These are phyloP conservation scores for Gossypium lobatum DNA, from an alignment of 441 rosid genomes.

Conservation along the genomic window DNA sequence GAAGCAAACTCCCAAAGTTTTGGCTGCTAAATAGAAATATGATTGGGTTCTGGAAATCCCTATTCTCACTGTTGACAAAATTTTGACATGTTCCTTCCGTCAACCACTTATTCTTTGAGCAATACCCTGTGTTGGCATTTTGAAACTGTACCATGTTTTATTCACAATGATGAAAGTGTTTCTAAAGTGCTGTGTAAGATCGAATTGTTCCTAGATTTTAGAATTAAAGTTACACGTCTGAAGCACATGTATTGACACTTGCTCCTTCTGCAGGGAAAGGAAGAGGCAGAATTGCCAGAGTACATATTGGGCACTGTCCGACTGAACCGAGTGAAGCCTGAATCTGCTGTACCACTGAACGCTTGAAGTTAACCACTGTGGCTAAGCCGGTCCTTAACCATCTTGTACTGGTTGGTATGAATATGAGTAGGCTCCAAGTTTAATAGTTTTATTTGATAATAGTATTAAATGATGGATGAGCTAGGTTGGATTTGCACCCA, in stretches of 20 bases:
- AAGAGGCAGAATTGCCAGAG: conserved; percentile 84
- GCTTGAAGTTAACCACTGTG: conserved; percentile 29
- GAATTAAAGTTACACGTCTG: neutral
- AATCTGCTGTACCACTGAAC: conserved; percentile 59
- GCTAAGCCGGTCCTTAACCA: neutral
- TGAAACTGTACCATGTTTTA: neutral
- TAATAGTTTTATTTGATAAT: neutral
- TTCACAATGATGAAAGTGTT: neutral
- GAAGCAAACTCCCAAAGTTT: neutral
- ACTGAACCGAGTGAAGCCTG: conserved; percentile 63
- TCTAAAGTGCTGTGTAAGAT: neutral
- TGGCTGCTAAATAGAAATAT: neutral
- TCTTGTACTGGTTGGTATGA: neutral
- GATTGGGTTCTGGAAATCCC: neutral
- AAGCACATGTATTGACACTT: neutral
- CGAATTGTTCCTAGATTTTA: neutral
- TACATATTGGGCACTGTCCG: conserved; percentile 92
- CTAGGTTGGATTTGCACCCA: neutral
- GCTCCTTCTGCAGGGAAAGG: conserved; percentile 56
- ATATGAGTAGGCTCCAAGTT: neutral
- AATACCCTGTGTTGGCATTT: neutral
- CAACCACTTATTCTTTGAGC: neutral
- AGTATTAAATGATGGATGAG: neutral
- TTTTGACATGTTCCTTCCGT: neutral
- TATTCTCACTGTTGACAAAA: neutral